Base-by-base conservation (phyloP, 1,284 basidiomycete genomes). In the Cryptococcus depauperatus region DNA sequence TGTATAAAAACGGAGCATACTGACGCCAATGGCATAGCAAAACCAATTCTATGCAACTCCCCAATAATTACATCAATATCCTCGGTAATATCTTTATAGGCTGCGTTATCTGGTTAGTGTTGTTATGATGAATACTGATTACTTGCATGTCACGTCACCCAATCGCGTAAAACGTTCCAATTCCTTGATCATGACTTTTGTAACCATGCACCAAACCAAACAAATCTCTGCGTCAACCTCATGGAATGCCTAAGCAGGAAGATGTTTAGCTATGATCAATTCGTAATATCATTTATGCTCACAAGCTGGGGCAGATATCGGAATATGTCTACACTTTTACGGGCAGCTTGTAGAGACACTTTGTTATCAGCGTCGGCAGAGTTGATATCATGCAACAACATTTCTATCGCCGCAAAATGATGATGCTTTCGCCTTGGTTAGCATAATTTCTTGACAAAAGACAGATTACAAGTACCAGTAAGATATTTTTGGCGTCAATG, bases 341-440 rank as follows among this genome's bases (percentile, higher is more conserved):
- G 50, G 3, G 62, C 65, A 3, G 54, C 62, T 14, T 42, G 39
- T 21, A 69, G 47, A 19, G 64, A 65, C 37, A 64, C 56, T 8
- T 35, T 44, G 41, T 69, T 69, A 37, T 62, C 62, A 2, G 51
- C 46, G 21, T 60, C 60, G 13, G 59, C 43, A 9, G 62, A 59
- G 51, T 69, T 65, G 56, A 67, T 59, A 44, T 69, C 66, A 43
- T 65, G 53, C 39, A 69, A 38, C 7, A 64, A 37, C 60, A 66
- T 64, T 33, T 64, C 48, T 4, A 52, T 51, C 1, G 62, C 62
- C 1, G 53, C 48, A n/a, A 61, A 47, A 33, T 63, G 53, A 47
- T 67, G 62, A 51, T 69, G 66, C 59, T 63, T 40, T 3, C 5
- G 18, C 10, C 8, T 22, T 4, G 10, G 46, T 41, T 19, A 55